phyloP scores from a whole-genome alignment of 1,284 basidiomycete species.

The Ustilago nuda region DNA sequence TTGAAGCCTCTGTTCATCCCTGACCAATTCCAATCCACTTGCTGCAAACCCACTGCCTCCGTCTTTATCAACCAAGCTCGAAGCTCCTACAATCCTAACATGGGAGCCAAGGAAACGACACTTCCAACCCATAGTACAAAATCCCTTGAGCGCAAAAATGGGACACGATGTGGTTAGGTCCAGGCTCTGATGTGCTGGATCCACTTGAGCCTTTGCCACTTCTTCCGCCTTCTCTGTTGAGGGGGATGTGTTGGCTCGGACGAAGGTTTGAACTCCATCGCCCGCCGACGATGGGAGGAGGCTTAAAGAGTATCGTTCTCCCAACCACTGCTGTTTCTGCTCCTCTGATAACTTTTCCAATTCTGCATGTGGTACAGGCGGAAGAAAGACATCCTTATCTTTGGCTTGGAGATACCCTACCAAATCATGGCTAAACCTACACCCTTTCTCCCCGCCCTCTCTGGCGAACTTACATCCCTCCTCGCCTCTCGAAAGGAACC shows the following conservation, averaged over 20 bases:
- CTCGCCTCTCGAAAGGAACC: slow-evolving; percentile 31
- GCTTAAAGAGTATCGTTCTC: slow-evolving; percentile 43
- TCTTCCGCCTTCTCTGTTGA: background rate
- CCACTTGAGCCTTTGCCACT: background rate
- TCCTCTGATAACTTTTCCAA: slow-evolving; percentile 13
- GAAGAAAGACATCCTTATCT: slow-evolving; percentile 76
- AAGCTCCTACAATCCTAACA: slow-evolving; percentile 47
- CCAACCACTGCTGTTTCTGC: slow-evolving; percentile 35
- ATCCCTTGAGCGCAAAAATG: slow-evolving; percentile 78
- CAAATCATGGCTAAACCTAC: slow-evolving; percentile 85
- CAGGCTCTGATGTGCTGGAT: slow-evolving; percentile 72
- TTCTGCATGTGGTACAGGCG: slow-evolving; percentile 45
- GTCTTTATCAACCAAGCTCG: slow-evolving; percentile 9
- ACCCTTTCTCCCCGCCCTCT: slow-evolving; percentile 67
- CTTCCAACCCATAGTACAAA: slow-evolving; percentile 87
- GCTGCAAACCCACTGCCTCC: slow-evolving; percentile 17
- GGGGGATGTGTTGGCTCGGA: slow-evolving; percentile 67
- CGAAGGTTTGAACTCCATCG: slow-evolving; percentile 24
- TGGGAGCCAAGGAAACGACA: slow-evolving; percentile 91
- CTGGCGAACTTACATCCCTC: slow-evolving; percentile 39
- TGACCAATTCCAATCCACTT: slow-evolving; percentile 70
- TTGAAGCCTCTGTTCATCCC: slow-evolving; percentile 74
- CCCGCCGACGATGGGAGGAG: slow-evolving; percentile 10
- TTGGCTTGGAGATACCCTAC: slow-evolving; percentile 81
- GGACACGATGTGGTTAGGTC: slow-evolving; percentile 76